Evolutionary conservation across 1,284 basidiomycete genomes (phyloP).

Genomic region (Cryptococcus deneoformans): DNA sequence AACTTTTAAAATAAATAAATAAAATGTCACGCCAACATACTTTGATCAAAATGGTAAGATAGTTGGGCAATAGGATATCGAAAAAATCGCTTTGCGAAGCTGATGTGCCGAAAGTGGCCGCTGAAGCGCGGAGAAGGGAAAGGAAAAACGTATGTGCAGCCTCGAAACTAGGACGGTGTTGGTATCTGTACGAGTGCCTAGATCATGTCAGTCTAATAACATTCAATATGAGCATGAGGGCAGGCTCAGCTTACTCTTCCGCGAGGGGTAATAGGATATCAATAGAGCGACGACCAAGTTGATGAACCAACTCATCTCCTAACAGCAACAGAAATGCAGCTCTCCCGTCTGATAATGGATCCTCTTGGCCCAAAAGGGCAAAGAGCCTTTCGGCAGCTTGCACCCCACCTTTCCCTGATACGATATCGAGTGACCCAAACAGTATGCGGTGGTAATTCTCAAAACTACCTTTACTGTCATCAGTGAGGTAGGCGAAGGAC

Average conservation of each 20-base stretch:
- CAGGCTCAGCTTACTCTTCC: conserved; percentile 20
- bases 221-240: background rate
- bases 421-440: conserved; percentile 32
- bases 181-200: conserved; percentile 25
- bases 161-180: conserved; percentile 28
- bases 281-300: conserved; percentile 19
- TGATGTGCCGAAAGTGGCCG: conserved; percentile 6
- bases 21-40: conserved; percentile 15
- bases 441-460: conserved; percentile 29
- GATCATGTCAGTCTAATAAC: background rate
- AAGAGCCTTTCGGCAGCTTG: conserved; percentile 5
- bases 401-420: conserved; percentile 15
- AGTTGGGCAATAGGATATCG: conserved; percentile 20
- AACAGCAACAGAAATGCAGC: conserved; percentile 24
- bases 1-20: too few relatives aligned
- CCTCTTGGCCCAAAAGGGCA: background rate
- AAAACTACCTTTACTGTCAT: conserved; percentile 9
- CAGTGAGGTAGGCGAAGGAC: conserved; percentile 20
- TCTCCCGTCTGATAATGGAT: conserved; percentile 5
- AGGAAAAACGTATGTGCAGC: conserved; percentile 35
- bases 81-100: conserved; percentile 22
- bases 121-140: conserved; percentile 19
- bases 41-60: conserved; percentile 22
- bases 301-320: conserved; percentile 29
- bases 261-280: conserved; percentile 22